Conservation (phyloP, 2,329 filamentous ascomycete genomes). For the Rhynchosporium secalis region DNA sequence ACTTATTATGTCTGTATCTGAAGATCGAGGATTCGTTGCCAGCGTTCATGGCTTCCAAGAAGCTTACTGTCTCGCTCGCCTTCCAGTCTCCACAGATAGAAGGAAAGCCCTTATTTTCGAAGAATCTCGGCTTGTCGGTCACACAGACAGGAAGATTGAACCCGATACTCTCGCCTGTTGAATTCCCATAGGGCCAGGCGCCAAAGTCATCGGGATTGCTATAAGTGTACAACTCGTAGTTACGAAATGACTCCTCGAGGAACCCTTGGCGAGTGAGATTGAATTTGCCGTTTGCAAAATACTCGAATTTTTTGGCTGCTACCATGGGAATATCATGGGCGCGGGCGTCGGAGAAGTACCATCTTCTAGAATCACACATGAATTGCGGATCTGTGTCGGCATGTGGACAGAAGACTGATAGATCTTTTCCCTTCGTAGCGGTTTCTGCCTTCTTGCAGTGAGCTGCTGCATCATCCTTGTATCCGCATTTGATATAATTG, state of each 20-base stretch:
- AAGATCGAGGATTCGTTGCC: neutral
- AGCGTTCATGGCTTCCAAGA: constrained; percentile 15
- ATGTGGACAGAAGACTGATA: constrained; percentile 16
- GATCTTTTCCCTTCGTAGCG: neutral
- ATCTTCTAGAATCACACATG: constrained; percentile 16
- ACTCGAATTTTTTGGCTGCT: constrained; percentile 11
- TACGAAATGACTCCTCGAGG: constrained; percentile 10
- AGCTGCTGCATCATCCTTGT: constrained; percentile 1
- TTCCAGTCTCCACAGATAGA: constrained; percentile 20
- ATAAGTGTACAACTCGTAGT: constrained; percentile 11
- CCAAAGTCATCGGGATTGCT: neutral
- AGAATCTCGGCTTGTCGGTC: constrained; percentile 5
- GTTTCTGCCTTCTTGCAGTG: constrained; percentile 11
- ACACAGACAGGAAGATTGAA: constrained; percentile 16
- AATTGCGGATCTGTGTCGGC: constrained; percentile 16
- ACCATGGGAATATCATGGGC: constrained; percentile 5
- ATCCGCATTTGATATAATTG: constrained; percentile 19
- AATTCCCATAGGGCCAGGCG: constrained; percentile 3
- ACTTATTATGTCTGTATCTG: constrained; percentile 3
- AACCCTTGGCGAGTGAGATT: constrained; percentile 7
- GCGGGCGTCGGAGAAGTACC: constrained; percentile 13
- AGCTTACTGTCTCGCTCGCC: constrained; percentile 14
- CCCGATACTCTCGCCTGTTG: constrained; percentile 5
- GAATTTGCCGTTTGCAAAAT: constrained; percentile 7
- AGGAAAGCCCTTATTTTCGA: constrained; percentile 14